These are phyloP conservation scores for Phyllosticta ampelicida DNA, from an alignment of 2,329 filamentous ascomycete species.

Conservation along the genomic window DNA sequence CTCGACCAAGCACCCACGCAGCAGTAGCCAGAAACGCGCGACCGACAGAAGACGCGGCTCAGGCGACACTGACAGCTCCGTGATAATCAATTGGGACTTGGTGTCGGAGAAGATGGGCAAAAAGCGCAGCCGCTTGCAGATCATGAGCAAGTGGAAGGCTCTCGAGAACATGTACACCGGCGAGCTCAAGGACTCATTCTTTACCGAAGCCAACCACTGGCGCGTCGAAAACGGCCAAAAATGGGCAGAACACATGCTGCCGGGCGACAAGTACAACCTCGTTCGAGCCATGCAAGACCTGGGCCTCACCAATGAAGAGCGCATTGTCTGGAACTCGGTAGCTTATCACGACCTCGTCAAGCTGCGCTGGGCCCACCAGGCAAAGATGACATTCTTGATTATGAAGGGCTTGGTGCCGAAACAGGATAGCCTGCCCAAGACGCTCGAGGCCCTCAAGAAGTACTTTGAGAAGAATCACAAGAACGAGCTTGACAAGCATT, in stretches of 20 bases:
- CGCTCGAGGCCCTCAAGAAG: constrained; percentile 17
- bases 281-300: constrained; percentile 24
- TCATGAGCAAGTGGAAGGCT: constrained; percentile 54
- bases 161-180: constrained; percentile 1
- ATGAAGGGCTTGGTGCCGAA: constrained; percentile 14
- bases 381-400: constrained; percentile 17
- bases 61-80: constrained; percentile 1
- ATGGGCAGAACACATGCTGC: constrained; percentile 24
- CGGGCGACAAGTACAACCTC: constrained; percentile 32
- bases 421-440: constrained; percentile 9
- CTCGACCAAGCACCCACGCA: constrained; percentile 1
- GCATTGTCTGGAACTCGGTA: constrained; percentile 26
- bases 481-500: constrained; percentile 14
- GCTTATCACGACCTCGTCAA: constrained; percentile 17
- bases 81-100: constrained; percentile 50
- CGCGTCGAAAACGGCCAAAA: constrained; percentile 14
- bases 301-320: constrained; percentile 19
- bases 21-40: constrained; percentile 6
- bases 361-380: constrained; percentile 17
- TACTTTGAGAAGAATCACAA: constrained; percentile 14
- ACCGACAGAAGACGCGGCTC: constrained; percentile 5
- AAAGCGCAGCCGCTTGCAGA: constrained; percentile 56
- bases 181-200: constrained; percentile 5
- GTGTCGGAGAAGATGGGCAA: constrained; percentile 53
- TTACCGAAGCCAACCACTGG: constrained; percentile 12